phyloP scores from a whole-genome alignment of 2,329 filamentous ascomycete species.

The Mycosphaerella sp. region DNA sequence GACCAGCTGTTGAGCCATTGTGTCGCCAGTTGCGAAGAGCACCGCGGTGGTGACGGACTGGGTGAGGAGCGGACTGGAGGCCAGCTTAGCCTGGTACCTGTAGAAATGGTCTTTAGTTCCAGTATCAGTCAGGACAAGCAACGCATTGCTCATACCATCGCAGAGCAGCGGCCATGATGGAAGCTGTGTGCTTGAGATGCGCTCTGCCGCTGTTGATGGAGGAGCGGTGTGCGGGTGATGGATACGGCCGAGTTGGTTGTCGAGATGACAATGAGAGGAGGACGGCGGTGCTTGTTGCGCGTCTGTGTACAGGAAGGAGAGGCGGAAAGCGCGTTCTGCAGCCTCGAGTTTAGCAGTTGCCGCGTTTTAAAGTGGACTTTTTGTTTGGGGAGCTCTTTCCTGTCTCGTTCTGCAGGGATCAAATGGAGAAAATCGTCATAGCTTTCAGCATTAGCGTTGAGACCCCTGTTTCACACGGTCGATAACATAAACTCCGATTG shows the following conservation, averaged over 20 bases:
- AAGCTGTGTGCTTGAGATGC: not conserved
- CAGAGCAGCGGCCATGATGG: slow-evolving; percentile 33
- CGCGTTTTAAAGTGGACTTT: not conserved
- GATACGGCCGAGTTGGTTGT: not conserved
- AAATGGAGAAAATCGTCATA: not conserved
- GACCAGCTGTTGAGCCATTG: slow-evolving; percentile 83
- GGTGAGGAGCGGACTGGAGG: slow-evolving; percentile 76
- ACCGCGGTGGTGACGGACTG: slow-evolving; percentile 86
- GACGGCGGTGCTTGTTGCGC: not conserved
- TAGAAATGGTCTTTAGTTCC: not conserved
- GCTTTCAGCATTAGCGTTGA: not conserved
- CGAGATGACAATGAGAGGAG: not conserved
- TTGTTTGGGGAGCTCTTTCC: slow-evolving; percentile 4
- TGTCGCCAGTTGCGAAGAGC: slow-evolving; percentile 87
- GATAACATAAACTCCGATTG: no score
- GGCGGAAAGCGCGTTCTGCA: no score
- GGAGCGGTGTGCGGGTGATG: not conserved
- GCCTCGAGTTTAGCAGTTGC: not conserved
- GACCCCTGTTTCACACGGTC: not conserved
- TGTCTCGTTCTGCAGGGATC: slow-evolving; percentile 1
- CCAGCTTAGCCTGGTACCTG: slow-evolving; percentile 81
- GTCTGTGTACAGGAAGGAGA: not conserved
- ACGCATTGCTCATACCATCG: slow-evolving; percentile 34
- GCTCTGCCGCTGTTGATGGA: not conserved
- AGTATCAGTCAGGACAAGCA: not conserved